phyloP scores from a whole-genome alignment of 306 rosid species.

The Acmispon strigosus region DNA sequence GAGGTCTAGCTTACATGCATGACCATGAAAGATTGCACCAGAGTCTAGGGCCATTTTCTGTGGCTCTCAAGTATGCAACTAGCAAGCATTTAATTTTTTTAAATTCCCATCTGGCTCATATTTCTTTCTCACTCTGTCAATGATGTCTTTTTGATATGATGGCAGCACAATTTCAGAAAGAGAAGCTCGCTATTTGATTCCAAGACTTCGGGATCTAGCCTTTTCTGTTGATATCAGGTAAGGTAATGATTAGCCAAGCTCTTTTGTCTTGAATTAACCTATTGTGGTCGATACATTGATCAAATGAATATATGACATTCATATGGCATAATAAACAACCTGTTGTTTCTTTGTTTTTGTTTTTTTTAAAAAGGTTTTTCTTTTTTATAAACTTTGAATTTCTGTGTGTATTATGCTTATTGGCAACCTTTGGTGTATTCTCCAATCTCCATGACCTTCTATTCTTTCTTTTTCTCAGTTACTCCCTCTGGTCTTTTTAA shows the following conservation, averaged over 20 bases:
- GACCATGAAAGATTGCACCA: slow-evolving; percentile 76
- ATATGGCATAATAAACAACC: background rate
- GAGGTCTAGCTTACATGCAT: slow-evolving; percentile 81
- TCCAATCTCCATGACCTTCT: background rate
- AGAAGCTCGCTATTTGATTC: slow-evolving; percentile 72
- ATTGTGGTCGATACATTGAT: background rate
- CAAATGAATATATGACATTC: background rate
- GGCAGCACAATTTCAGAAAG: slow-evolving; percentile 74
- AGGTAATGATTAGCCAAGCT: slow-evolving; percentile 12
- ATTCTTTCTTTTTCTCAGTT: too few species aligned
- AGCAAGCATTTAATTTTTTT: slow-evolving; percentile 12
- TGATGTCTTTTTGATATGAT: slow-evolving; percentile 13
- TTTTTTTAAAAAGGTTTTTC: background rate
- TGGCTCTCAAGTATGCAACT: slow-evolving; percentile 66
- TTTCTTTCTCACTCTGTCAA: background rate
- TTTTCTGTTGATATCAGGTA: slow-evolving; percentile 85
- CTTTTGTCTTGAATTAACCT: background rate
- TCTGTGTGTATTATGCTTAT: background rate
- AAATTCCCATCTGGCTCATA: background rate
- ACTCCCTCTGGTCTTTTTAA: too few species aligned
- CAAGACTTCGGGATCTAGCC: slow-evolving; percentile 85
- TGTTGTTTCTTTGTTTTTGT: background rate
- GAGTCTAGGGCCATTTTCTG: slow-evolving; percentile 95
- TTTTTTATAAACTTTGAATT: background rate
- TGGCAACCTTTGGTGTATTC: background rate